A percentile compares a stretch with the other conserved stretches of the same genome.
Conservation (phyloP, 83 land plant species). For the Picea mariana region DNA sequence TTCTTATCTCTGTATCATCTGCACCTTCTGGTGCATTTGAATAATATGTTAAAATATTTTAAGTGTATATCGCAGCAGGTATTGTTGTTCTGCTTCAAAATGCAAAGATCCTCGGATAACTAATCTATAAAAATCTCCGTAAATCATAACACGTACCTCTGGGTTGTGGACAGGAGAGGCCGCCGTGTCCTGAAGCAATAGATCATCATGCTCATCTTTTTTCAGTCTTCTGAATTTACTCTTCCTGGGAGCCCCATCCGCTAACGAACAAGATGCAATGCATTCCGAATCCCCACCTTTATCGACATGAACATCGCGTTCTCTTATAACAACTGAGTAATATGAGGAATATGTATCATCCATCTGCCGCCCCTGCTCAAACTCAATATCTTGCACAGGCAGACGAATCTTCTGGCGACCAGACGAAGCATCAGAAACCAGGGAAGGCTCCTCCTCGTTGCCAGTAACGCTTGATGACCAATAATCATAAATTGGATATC, state of each 20-base stretch:
- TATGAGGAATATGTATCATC: not conserved
- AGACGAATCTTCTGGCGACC: not conserved
- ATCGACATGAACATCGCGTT: not conserved
- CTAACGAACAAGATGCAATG: not conserved
- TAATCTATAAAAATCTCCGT: too few species aligned
- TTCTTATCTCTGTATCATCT: too few species aligned
- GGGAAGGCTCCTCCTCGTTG: not conserved
- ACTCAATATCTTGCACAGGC: not conserved
- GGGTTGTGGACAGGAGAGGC: not conserved
- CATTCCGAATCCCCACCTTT: too few species aligned
- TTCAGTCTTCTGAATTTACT: not conserved
- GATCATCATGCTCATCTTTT: not conserved
- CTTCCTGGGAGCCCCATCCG: not conserved
- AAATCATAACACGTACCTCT: too few species aligned
- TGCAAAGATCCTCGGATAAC: too few species aligned
- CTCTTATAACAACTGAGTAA: not conserved
- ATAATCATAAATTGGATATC: not conserved
- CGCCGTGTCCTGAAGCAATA: not conserved
- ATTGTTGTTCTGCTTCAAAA: too few species aligned
- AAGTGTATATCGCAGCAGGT: too few species aligned
- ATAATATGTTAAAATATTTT: too few species aligned
- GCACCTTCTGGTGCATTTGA: too few species aligned
- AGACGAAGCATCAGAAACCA: slow-evolving; percentile 1
- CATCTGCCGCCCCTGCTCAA: not conserved
- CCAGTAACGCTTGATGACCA: not conserved